Conservation (phyloP, 2,329 filamentous ascomycete genomes). For the Colletotrichum agaves region DNA sequence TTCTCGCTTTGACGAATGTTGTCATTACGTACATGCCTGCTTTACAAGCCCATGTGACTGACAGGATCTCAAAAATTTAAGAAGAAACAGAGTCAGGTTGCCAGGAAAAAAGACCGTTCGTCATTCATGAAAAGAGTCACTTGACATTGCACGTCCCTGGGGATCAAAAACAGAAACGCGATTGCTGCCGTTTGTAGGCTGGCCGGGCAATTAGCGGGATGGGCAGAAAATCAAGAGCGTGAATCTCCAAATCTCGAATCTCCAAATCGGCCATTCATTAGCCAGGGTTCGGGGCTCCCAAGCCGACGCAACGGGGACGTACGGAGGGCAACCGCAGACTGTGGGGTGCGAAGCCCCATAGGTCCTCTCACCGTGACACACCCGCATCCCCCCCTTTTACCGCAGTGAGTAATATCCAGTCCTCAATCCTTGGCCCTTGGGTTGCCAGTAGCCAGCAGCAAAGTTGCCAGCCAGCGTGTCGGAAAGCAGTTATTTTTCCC, state of each 20-base stretch:
- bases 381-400: background rate
- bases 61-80: background rate
- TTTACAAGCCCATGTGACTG: constrained; percentile 21
- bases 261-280: background rate
- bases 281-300: constrained; percentile 31
- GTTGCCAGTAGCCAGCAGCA: background rate
- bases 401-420: background rate
- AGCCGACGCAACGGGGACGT: constrained; percentile 33
- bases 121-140: constrained; percentile 9
- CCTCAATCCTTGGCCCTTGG: background rate
- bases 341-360: constrained; percentile 14
- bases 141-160: constrained; percentile 14
- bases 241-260: background rate
- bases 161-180: background rate
- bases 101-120: background rate
- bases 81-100: background rate
- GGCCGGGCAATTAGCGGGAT: background rate
- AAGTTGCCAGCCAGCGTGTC: background rate
- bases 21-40: constrained; percentile 26
- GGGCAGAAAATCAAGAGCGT: constrained; percentile 4
- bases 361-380: background rate
- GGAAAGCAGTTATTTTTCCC: background rate
- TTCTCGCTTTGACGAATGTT: constrained; percentile 17
- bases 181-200: constrained; percentile 15
- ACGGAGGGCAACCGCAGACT: constrained; percentile 29